Conservation (phyloP, 2,329 filamentous ascomycete genomes). For the Fusarium humuli region DNA sequence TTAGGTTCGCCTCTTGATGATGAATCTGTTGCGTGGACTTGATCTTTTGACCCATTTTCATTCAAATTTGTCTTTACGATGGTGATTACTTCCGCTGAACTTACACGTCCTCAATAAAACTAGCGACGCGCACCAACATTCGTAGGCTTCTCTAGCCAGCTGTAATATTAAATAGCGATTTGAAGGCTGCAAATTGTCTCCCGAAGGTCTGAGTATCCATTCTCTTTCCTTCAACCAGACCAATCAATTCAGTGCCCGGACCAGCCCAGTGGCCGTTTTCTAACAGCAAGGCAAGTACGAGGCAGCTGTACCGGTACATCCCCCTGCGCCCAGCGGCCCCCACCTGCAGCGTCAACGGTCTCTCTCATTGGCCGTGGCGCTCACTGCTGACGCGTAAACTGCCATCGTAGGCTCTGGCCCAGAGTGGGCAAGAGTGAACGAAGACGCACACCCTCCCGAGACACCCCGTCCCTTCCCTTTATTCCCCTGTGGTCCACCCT, state of each 20-base stretch:
- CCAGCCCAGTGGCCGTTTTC: constrained; percentile 18
- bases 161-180: constrained; percentile 29
- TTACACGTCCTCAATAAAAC: constrained; percentile 10
- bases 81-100: background rate
- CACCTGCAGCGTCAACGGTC: constrained; percentile 25
- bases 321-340: constrained; percentile 45
- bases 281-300: constrained; percentile 28
- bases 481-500: constrained; percentile 50
- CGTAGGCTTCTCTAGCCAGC: constrained; percentile 12
- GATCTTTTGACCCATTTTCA: constrained; percentile 18
- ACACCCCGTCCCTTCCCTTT: constrained; percentile 51
- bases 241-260: constrained; percentile 4
- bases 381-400: constrained; percentile 55
- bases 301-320: constrained; percentile 43
- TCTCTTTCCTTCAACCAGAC: background rate
- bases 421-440: constrained; percentile 44
- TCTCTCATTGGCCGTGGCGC: constrained; percentile 48
- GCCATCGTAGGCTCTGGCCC: constrained; percentile 46
- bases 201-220: background rate
- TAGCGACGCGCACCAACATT: constrained; percentile 27
- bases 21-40: constrained; percentile 40
- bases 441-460: constrained; percentile 49
- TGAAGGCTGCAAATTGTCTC: constrained; percentile 15
- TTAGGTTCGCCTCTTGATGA: constrained; percentile 40
- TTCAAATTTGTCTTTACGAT: background rate